These are phyloP conservation scores for Podila epigama DNA, from an alignment of 192 early-diverging fungal genomes.

Conservation along the genomic window DNA sequence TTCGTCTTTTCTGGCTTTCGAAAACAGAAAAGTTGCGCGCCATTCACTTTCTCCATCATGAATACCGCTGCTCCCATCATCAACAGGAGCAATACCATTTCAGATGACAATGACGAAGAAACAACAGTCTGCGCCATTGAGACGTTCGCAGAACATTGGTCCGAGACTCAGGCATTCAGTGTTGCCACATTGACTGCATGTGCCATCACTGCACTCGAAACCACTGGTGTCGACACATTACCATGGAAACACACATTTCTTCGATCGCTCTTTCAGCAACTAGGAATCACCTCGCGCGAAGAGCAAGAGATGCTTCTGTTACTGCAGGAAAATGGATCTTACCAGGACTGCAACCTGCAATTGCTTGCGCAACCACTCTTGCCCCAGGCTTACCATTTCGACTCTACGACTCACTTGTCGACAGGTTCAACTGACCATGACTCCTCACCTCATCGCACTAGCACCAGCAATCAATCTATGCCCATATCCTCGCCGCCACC, in stretches of 20 bases:
- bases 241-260: conserved; percentile 49
- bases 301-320: conserved; percentile 44
- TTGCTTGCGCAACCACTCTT: conserved; percentile 39
- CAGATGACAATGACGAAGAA: conserved; percentile 14
- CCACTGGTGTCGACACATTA: conserved; percentile 25
- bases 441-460: background rate
- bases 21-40: too few relatives aligned
- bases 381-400: conserved; percentile 8
- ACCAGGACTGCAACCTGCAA: conserved; percentile 44
- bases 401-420: too few relatives aligned
- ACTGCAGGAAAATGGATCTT: conserved; percentile 31
- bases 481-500: conserved; percentile 23
- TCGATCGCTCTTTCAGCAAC: conserved; percentile 25
- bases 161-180: conserved; percentile 36
- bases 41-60: background rate
- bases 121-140: conserved; percentile 43
- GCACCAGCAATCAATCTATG: background rate
- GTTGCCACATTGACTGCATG: conserved; percentile 38
- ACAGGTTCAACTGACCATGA: too few relatives aligned
- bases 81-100: background rate
- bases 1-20: too few relatives aligned
- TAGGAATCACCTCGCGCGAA: conserved; percentile 30
- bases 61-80: background rate
- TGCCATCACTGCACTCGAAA: conserved; percentile 36
- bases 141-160: conserved; percentile 46